Evolutionary conservation across 129 eudicot genomes (phyloP).

Genomic region (Flaveria bidentis): DNA sequence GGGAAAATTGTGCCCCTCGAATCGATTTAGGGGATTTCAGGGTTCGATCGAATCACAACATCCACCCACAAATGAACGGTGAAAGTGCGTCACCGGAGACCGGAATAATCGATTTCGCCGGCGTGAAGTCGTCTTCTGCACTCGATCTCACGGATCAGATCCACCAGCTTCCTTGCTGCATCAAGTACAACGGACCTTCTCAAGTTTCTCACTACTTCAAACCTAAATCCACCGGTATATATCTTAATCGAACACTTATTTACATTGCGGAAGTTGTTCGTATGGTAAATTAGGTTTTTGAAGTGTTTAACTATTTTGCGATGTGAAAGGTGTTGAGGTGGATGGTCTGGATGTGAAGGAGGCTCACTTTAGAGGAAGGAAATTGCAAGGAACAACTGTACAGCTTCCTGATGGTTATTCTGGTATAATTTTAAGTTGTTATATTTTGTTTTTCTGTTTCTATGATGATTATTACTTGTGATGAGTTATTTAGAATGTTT

Average conservation of each 20-base stretch:
- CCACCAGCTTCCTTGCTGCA: slow-evolving; percentile 90
- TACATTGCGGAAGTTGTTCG: not conserved
- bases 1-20: slow-evolving; percentile 16
- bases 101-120: slow-evolving; percentile 48
- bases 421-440: slow-evolving; percentile 36
- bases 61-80: slow-evolving; percentile 20
- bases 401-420: slow-evolving; percentile 72
- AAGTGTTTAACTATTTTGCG: not conserved
- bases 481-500: not conserved
- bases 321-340: slow-evolving; percentile 55
- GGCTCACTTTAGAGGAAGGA: slow-evolving; percentile 94
- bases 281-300: not conserved
- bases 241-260: not conserved
- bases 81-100: slow-evolving; percentile 26
- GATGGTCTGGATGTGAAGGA: slow-evolving; percentile 80
- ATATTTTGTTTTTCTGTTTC: not conserved
- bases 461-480: not conserved
- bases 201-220: slow-evolving; percentile 79
- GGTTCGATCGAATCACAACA: slow-evolving; percentile 2
- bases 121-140: slow-evolving; percentile 21
- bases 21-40: slow-evolving; percentile 18
- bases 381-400: slow-evolving; percentile 75
- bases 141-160: slow-evolving; percentile 72
- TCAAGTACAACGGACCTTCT: slow-evolving; percentile 78
- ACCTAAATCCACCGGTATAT: slow-evolving; percentile 77